phyloP scores from a whole-genome alignment of 2,329 filamentous ascomycete genomes.

The Microsporum ferrugineum region DNA sequence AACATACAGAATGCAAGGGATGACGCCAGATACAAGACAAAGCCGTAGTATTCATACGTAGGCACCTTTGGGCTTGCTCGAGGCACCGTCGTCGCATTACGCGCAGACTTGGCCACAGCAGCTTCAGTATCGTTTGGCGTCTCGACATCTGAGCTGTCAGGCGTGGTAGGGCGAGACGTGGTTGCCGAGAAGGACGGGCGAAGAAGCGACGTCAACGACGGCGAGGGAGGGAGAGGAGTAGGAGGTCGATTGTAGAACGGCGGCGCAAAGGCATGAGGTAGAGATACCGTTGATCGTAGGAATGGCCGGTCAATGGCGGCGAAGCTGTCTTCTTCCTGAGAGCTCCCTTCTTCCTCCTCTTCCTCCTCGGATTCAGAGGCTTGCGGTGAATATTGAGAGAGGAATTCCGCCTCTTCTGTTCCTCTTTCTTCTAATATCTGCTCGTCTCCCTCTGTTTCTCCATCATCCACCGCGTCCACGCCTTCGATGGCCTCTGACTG shows the following conservation, averaged over 20 bases:
- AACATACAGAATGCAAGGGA: slow-evolving; percentile 64
- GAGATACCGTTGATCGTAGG: slow-evolving; percentile 31
- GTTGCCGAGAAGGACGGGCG: slow-evolving; percentile 54
- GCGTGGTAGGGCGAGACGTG: slow-evolving; percentile 82
- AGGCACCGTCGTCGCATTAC: slow-evolving; percentile 54
- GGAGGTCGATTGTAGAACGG: slow-evolving; percentile 98
- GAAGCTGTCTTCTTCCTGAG: slow-evolving; percentile 21
- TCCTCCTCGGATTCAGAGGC: slow-evolving; percentile 12
- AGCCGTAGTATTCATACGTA: slow-evolving; percentile 99
- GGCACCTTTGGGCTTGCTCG: slow-evolving; percentile 85
- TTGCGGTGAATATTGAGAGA: slow-evolving; percentile 30
- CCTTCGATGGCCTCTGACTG: slow-evolving; percentile 19
- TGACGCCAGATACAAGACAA: slow-evolving; percentile 87
- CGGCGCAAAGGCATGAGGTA: slow-evolving; percentile 50
- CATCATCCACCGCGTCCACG: slow-evolving; percentile 1
- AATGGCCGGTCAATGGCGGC: slow-evolving; percentile 26
- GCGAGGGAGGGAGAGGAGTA: slow-evolving; percentile 82
- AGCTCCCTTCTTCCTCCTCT: slow-evolving; percentile 12
- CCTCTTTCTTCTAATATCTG: slow-evolving; percentile 18
- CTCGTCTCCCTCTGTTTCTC: slow-evolving; percentile 22
- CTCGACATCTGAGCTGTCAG: slow-evolving; percentile 83
- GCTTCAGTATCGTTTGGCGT: slow-evolving; percentile 48
- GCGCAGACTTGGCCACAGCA: slow-evolving; percentile 49
- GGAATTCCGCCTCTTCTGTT: slow-evolving; percentile 33
- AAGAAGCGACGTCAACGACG: slow-evolving; percentile 81